Percentiles rank a stretch among this genome's conserved stretches.
Evolutionary conservation across 75 land plant genomes (phyloP).

Genomic region (Sequoia sempervirens): DNA sequence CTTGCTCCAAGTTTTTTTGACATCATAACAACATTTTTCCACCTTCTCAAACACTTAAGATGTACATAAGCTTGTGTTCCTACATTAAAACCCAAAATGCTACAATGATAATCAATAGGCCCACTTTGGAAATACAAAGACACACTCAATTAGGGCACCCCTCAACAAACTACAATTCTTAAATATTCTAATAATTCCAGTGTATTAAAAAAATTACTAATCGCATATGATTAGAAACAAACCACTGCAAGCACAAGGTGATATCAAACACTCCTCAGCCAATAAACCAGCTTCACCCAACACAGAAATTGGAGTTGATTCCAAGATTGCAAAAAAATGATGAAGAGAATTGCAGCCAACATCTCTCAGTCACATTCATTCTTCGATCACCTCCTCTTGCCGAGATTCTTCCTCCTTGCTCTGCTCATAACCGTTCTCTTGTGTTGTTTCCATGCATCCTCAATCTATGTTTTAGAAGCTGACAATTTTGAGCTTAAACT

Average conservation of each 20-base stretch:
- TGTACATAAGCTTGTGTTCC: conserved; percentile 11
- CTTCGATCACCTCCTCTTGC: conserved; percentile 3
- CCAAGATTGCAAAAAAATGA: too few relatives aligned
- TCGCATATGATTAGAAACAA: not conserved
- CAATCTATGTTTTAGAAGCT: not conserved
- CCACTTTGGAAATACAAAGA: not conserved
- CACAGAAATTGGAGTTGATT: conserved; percentile 17
- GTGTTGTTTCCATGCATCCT: not conserved
- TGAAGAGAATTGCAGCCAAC: too few relatives aligned
- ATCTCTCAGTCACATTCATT: too few relatives aligned
- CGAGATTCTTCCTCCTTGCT: conserved; percentile 16
- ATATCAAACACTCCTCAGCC: conserved; percentile 28
- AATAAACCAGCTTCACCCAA: conserved; percentile 8
- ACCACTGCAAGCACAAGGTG: conserved; percentile 40
- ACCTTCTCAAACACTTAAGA: too few relatives aligned
- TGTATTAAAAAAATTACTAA: not conserved
- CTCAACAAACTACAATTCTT: not conserved
- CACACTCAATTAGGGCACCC: not conserved
- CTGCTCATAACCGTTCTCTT: not conserved
- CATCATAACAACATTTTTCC: conserved; percentile 10
- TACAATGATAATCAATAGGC: not conserved
- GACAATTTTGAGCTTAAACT: not conserved
- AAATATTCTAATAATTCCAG: not conserved
- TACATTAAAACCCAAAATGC: not conserved
- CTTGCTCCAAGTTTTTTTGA: conserved; percentile 25